Conservation (phyloP, 2,329 filamentous ascomycete genomes). For the Epichloe amarillans region DNA sequence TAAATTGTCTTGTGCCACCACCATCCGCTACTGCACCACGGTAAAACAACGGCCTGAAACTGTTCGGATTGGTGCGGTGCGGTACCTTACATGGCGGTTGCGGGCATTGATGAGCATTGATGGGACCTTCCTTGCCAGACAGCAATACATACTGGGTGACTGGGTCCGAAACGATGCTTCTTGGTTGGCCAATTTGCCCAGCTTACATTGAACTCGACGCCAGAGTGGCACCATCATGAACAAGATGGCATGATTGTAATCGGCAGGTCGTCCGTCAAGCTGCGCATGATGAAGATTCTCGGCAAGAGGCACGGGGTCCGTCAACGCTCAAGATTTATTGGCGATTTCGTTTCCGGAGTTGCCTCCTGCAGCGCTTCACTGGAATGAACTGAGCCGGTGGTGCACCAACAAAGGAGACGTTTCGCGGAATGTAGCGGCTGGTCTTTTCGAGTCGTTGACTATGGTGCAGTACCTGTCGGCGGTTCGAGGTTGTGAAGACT, state of each 20-base stretch:
- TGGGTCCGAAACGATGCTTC: neutral
- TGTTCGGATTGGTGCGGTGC: neutral
- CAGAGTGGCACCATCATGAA: neutral
- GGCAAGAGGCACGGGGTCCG: neutral
- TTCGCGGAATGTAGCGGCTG: neutral
- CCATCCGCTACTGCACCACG: neutral
- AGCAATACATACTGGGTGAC: neutral
- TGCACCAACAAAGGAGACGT: neutral
- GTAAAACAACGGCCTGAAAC: slow-evolving; percentile 1
- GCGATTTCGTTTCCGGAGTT: neutral
- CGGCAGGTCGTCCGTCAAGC: neutral
- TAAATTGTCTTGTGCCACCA: neutral
- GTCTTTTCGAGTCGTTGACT: neutral
- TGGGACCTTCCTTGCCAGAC: neutral
- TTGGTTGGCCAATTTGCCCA: neutral
- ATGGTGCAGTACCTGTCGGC: no score
- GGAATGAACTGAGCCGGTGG: neutral
- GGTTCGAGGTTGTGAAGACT: no score
- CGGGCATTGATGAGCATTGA: neutral
- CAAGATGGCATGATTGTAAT: neutral
- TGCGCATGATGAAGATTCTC: neutral
- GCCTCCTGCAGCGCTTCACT: neutral
- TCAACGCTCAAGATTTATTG: neutral
- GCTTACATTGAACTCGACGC: neutral
- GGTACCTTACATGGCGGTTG: neutral